Evolutionary conservation across 257 asterid genomes (phyloP).

Genomic region (Henckelia pumila): DNA sequence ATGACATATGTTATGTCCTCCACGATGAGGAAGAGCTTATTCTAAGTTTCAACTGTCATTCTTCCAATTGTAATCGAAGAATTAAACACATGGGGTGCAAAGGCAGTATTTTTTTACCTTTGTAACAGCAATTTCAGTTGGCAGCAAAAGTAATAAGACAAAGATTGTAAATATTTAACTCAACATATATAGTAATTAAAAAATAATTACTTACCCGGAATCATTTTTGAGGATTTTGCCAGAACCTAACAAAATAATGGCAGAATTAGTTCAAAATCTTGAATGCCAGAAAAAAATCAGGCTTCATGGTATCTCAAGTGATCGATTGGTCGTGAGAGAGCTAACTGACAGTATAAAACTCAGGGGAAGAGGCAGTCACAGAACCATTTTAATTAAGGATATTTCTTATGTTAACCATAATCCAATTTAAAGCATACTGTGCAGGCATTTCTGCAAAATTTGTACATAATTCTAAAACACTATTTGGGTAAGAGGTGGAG

Average conservation of each 20-base stretch:
- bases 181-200: neutral
- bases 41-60: neutral
- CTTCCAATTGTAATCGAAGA: neutral
- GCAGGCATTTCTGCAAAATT: neutral
- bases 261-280: conserved; percentile 26
- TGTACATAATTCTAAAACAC: neutral
- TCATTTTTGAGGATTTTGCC: conserved; percentile 92
- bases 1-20: neutral
- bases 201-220: conserved; percentile 76
- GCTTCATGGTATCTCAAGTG: neutral
- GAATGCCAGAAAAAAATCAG: neutral
- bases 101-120: neutral
- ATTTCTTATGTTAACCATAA: neutral
- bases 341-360: neutral
- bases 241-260: conserved; percentile 56
- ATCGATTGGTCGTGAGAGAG: neutral
- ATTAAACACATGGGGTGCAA: conserved; percentile 1
- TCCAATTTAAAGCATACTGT: neutral
- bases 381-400: neutral
- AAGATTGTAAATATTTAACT: neutral
- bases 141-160: neutral
- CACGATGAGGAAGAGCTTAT: neutral
- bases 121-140: neutral
- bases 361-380: neutral
- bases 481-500: neutral